Evolutionary conservation across 371 early-diverging fungal genomes (phyloP).

Genomic region (Mucor mucedo): DNA sequence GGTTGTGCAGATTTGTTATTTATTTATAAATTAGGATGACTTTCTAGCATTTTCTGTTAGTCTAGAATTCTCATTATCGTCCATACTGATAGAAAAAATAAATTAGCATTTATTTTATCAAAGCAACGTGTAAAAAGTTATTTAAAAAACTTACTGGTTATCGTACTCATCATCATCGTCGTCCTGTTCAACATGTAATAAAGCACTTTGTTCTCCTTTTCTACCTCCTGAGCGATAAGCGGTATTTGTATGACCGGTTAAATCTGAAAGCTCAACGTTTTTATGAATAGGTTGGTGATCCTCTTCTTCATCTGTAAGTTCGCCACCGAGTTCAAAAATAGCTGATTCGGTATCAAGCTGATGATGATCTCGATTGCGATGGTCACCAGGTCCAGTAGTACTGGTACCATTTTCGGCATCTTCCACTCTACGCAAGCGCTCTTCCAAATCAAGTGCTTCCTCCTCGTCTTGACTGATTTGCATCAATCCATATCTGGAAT

Average conservation of each 20-base stretch:
- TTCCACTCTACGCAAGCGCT: conserved; percentile 56
- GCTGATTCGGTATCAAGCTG: conserved; percentile 55
- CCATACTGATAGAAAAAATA: conserved; percentile 30
- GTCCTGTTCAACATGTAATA: conserved; percentile 40
- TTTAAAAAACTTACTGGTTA: conserved; percentile 37
- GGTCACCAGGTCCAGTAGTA: conserved; percentile 3
- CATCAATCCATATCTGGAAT: conserved; percentile 77
- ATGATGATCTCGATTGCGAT: conserved; percentile 3
- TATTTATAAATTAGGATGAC: conserved; percentile 7
- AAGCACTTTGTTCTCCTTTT: conserved; percentile 31
- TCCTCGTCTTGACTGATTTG: conserved; percentile 64
- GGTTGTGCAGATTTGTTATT: not conserved
- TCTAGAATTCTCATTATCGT: conserved; percentile 43
- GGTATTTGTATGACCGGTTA: not conserved
- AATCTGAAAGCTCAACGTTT: conserved; percentile 21
- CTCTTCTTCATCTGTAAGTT: conserved; percentile 58
- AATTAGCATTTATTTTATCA: not conserved
- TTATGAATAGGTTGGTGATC: conserved; percentile 28
- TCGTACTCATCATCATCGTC: conserved; percentile 44
- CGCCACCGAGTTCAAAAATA: conserved; percentile 72
- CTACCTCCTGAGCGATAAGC: not conserved
- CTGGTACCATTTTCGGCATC: conserved; percentile 40
- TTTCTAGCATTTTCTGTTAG: conserved; percentile 47
- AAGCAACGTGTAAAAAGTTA: not conserved
- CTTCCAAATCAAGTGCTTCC: conserved; percentile 63